Evolutionary conservation across 2,329 filamentous ascomycete genomes (phyloP), one percentile per base, ranked within the genome.

Genomic region (Chaetomium olivaceum): DNA sequence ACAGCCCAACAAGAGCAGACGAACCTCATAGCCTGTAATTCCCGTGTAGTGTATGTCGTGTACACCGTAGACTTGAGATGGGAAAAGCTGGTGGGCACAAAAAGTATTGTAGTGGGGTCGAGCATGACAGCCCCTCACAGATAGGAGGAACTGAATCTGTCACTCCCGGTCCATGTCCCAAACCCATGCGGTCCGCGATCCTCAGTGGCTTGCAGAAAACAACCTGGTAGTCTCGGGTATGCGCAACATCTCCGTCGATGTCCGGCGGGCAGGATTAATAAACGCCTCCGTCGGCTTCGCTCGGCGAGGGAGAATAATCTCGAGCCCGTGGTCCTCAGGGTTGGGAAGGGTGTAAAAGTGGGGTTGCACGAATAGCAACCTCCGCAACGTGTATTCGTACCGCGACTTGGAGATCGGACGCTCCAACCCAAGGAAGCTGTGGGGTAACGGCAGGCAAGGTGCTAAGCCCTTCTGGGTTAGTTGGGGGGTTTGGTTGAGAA

Each of bases 401-500:
- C 66, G 70, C 50, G 61, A 69, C 69, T 61, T 67, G n/a, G 19
- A 21, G 48, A 58, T 61, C 64, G 61, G 59, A 55, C n/a, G 57
- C 60, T 23, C 14, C 61, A 68, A 43, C 39, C 39, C 39, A 43
- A 43, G 39, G 39, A 66, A 61, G 59, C 54, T 46, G 65, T 71
- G 71, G 71, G 64, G 70, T 51, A 67, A 61, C 56, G 29, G 48
- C 59, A 54, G 54, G 33, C 67, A 25, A 58, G 5, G 25, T 63
- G 65, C 71, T 71, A 71, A 39, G 1, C 67, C 58, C 2, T 14
- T 55, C 39, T 4, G 3, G 68, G 67, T 48, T 73, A 73, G 70
- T 23, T 12, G 46, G 9, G 5, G 56, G 48, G 70, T 71, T 73
- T 72, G 71, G 71, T 73, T 73, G 71, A 69, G 71, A 70, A 69